Evolutionary conservation across 164 flowering plant genomes (phyloP).

Genomic region (Aristolochia fimbriata): DNA sequence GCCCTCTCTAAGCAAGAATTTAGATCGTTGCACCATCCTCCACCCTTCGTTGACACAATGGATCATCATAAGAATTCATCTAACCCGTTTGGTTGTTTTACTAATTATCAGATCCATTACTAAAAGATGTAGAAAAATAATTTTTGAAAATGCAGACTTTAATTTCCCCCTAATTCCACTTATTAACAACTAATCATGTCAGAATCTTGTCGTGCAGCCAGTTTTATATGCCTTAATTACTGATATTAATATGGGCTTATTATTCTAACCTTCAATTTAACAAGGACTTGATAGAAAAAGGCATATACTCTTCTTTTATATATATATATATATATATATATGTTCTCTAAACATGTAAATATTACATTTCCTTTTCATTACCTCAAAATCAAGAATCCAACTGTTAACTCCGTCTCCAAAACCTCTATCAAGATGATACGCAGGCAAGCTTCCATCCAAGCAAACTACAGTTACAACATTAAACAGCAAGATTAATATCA

Average conservation of each 20-base stretch:
- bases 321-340: too few relatives aligned
- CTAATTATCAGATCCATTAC: too few relatives aligned
- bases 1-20: constrained; percentile 69
- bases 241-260: neutral
- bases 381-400: constrained; percentile 98
- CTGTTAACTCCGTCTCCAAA: constrained; percentile 65
- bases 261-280: too few relatives aligned
- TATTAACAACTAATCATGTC: too few relatives aligned
- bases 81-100: too few relatives aligned
- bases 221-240: too few relatives aligned
- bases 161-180: too few relatives aligned
- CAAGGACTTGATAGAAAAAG: neutral
- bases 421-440: constrained; percentile 79
- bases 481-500: neutral
- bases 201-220: too few relatives aligned
- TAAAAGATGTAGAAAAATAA: too few relatives aligned
- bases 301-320: neutral
- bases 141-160: too few relatives aligned
- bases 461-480: constrained; percentile 36
- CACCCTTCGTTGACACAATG: constrained; percentile 42
- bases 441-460: constrained; percentile 94
- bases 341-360: neutral
- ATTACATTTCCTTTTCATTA: constrained; percentile 14
- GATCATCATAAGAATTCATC: neutral
- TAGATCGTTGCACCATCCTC: constrained; percentile 93